Evolutionary conservation across 2,329 filamentous ascomycete genomes (phyloP).

Genomic region (Aureobasidium mangrovei): DNA sequence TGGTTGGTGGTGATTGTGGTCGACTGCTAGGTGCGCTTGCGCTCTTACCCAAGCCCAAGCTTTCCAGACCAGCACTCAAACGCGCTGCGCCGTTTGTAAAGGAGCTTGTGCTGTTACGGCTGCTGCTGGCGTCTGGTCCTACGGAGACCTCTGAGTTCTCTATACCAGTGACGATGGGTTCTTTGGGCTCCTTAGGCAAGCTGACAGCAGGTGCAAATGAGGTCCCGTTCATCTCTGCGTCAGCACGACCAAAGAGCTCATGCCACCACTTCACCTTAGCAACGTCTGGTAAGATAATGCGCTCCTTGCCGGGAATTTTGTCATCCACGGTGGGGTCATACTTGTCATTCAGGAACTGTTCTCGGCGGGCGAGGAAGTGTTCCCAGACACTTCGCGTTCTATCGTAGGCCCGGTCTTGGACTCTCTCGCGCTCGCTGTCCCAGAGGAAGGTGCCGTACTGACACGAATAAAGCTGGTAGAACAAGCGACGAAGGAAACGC

Average conservation of each 20-base stretch:
- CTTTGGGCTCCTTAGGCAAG: conserved; percentile 15
- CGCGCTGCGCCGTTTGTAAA: conserved; percentile 1
- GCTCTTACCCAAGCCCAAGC: conserved; percentile 4
- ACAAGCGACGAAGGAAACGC: conserved; percentile 74
- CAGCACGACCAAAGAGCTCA: conserved; percentile 73
- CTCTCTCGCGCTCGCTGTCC: conserved; percentile 78
- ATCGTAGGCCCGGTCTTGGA: conserved; percentile 13
- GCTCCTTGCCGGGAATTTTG: conserved; percentile 66
- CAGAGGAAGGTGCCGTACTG: conserved; percentile 96
- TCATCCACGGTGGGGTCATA: conserved; percentile 73
- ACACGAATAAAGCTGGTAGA: conserved; percentile 92
- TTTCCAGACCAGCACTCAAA: conserved; percentile 8
- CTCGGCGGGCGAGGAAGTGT: conserved; percentile 75
- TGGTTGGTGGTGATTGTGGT: neutral
- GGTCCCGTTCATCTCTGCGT: conserved; percentile 79
- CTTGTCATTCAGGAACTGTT: conserved; percentile 72
- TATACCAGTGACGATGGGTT: conserved; percentile 16
- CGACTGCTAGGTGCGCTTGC: neutral
- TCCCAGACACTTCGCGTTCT: conserved; percentile 74
- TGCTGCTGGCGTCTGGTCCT: conserved; percentile 15
- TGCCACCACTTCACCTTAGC: conserved; percentile 89
- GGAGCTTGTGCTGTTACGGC: neutral
- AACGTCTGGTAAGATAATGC: conserved; percentile 67
- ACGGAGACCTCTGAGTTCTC: conserved; percentile 16
- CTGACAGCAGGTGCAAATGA: conserved; percentile 13